Percentiles rank a stretch among this genome's conserved stretches.
Conservation (phyloP, 768 basidiomycete species). For the Leccinum arenicola region DNA sequence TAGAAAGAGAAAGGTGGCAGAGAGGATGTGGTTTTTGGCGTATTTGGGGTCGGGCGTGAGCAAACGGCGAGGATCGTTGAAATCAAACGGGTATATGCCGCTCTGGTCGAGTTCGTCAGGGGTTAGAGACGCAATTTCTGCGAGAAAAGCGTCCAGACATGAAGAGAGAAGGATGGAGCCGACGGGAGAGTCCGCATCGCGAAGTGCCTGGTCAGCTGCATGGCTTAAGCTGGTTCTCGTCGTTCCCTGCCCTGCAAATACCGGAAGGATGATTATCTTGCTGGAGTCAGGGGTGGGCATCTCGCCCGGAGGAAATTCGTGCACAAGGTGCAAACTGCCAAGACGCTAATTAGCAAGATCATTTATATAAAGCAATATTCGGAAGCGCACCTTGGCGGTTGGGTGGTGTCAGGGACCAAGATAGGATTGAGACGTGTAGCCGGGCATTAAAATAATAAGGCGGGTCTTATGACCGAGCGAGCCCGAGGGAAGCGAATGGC, state of each 20-base stretch:
- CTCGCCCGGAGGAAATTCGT: neutral
- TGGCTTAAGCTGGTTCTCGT: slow-evolving; percentile 30
- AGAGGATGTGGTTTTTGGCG: slow-evolving; percentile 45
- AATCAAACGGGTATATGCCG: slow-evolving; percentile 45
- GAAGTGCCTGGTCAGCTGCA: slow-evolving; percentile 38
- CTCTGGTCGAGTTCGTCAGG: slow-evolving; percentile 31
- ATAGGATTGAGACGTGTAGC: slow-evolving; percentile 2
- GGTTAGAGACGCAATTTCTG: slow-evolving; percentile 49
- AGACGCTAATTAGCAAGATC: neutral
- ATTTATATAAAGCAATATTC: neutral
- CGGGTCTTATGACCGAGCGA: slow-evolving; percentile 3
- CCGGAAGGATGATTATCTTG: slow-evolving; percentile 36
- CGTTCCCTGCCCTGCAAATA: slow-evolving; percentile 60
- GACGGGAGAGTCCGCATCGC: slow-evolving; percentile 39
- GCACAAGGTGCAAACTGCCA: neutral
- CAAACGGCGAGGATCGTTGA: slow-evolving; percentile 38
- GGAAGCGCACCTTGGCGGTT: slow-evolving; percentile 4
- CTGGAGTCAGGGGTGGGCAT: slow-evolving; percentile 8
- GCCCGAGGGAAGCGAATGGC: slow-evolving; percentile 17
- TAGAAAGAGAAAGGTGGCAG: slow-evolving; percentile 46
- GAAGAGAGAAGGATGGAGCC: slow-evolving; percentile 47
- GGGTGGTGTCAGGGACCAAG: neutral
- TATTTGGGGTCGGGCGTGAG: slow-evolving; percentile 38
- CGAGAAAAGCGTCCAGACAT: slow-evolving; percentile 48
- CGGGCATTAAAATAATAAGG: slow-evolving; percentile 15